Base-by-base conservation (phyloP, 441 rosid species). In the Sinapis alba region DNA sequence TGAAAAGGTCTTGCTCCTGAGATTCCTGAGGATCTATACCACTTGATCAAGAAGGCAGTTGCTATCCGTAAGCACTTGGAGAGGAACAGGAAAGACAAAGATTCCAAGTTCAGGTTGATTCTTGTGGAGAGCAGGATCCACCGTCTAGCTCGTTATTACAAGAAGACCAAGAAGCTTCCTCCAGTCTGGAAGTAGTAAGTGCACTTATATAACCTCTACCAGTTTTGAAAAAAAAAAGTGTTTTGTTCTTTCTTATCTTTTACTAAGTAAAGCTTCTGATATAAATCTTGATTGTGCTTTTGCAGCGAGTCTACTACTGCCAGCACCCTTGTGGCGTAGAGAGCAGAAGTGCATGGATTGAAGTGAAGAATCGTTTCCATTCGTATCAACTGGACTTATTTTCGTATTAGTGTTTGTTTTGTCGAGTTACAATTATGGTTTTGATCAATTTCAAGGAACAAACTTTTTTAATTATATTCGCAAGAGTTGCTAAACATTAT, bases 101-200 rank as follows among this genome's bases (percentile, higher is more conserved):
- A n/a, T 47, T 47, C 54, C 21, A 47, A 47, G 21, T 47, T 47
- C 2, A 47, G 54, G 54, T 7, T 47, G 21, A 47, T 47, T 47
- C 54, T 47, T 47, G 54, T 47, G 0, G 54, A 47, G 54, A 47
- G 54, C 54, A 47, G 54, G 21, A 47, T 47, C 21, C 54, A 47
- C 54, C 54, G 83, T 24, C 83, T 82, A 47, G 82, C 82, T 57
- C 74, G 76, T 13, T 82, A 79, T 47, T 78, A 79, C 77, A 81
- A 71, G 75, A 81, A 78, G 78, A 75, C 80, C 18, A 75, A 82
- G 80, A 82, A 82, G 74, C 82, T 79, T 21, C 80, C 78, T 32
- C 82, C 80, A 2, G 78, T 79, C 19, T 82, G 82, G 82, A 82
- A 82, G 65, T 82, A 81, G 84, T 78, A 36, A 75, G 83, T 65